Evolutionary conservation across 306 rosid genomes (phyloP), one percentile per base, ranked within the genome.

Genomic region (Citrullus mucosospermus): DNA sequence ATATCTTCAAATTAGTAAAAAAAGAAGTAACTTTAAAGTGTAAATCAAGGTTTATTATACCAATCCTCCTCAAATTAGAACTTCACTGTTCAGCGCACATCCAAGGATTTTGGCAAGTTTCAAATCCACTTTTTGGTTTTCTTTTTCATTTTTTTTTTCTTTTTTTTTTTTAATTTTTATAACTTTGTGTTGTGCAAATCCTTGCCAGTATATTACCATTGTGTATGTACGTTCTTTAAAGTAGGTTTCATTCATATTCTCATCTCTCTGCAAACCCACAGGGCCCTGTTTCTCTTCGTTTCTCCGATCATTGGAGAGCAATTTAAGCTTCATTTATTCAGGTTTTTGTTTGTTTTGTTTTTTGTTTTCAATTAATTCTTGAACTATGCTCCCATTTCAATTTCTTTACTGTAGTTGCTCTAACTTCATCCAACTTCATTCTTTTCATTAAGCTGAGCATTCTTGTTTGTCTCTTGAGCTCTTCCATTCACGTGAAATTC

Each of bases 401-500:
- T 54, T 63, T 54, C 14, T 9, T 16, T 18, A 74, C 48, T 54
- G 78, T 54, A 32, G 43, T 11, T 54, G 32, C 62, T 53, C 78
- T 54, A 15, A 25, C 41, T 73, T 73, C 77, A 51, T 73, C 51
- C 77, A 15, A 25, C 41, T 73, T 73, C 77, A 51, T 73, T 73
- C 77, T 8, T 48, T 30, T 32, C 77, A 73, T 39, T 30, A 8
- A 73, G 78, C 59, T 32, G 32, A 54, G 78, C 78, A 74, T 74
- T 53, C 78, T 54, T 74, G 63, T 22, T 74, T 32, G 77, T 74
- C 62, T 74, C 48, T 74, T 43, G 6, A 74, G 48, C 60, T 30
- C 78, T 74, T 53, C 59, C 78, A 74, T 74, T 54, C 78, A 74
- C 78, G 78, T 74, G 78, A 74, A 74, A 74, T 74, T 74, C 78